Evolutionary conservation across 139 green algal species (phyloP), one percentile per base, ranked within the genome.

Genomic region (Closterium sp.): DNA sequence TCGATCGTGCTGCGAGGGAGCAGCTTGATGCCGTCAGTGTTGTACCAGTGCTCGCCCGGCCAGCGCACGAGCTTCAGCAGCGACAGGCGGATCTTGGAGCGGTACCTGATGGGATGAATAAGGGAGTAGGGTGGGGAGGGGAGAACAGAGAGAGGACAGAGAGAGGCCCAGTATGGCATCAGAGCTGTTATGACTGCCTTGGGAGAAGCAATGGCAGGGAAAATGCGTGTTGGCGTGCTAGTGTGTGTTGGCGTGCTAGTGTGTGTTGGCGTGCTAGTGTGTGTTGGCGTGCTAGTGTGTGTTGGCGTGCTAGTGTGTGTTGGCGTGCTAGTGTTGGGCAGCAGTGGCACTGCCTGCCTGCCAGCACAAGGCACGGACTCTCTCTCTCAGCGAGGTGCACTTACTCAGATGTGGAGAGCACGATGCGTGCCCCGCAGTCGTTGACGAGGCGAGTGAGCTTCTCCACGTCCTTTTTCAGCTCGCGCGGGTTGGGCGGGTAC

Each of bases 401-500:
- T 34, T 21, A 93, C 90, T 27, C 29, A 30, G 70, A 70, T 0
- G 88, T 91, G 32, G 94, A 95, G 62, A 95, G 94, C n/a, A 91
- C 94, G 42, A 94, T 73, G 31, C 24, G 62, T 9, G 89, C 89
- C 31, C 38, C 91, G 13, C 30, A 87, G 30, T 88, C 88, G 27
- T 50, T 30, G 91, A 91, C 91, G 27, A 93, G 10, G 9, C 22
- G 91, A 27, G 29, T 29, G 84, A 95, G 31, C 28, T 91, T 90
- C 9, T 45, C n/a, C 17, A 93, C 13, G 28, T 95, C 92, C n/a
- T 34, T 27, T 27, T n/a, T 28, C 62, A 94, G 90, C 31, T 87
- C 85, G 1, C n/a, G 90, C 0, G 94, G 94, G 38, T 95, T 95
- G 73, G 94, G 93, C 10, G 94, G 93, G 85, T 96, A 96, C 31